Conservation (phyloP, 257 asterid genomes). For the Ligustrum vulgare region DNA sequence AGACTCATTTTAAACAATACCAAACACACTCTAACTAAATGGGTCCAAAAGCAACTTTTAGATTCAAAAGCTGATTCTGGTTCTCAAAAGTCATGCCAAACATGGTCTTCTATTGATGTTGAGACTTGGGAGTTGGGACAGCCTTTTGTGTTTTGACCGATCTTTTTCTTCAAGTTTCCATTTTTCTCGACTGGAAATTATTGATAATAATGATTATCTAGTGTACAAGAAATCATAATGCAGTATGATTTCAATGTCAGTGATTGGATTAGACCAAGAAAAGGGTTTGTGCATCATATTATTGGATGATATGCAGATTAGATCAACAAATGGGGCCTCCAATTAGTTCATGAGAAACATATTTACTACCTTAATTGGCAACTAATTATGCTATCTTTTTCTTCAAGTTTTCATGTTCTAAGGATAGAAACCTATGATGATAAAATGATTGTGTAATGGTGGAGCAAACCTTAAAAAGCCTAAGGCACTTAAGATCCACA, state of each 20-base stretch:
- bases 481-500: too few relatives aligned
- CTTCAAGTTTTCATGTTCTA: neutral
- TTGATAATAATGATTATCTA: neutral
- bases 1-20: too few relatives aligned
- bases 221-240: neutral
- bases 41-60: too few relatives aligned
- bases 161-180: constrained; percentile 23
- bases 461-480: neutral
- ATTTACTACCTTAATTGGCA: neutral
- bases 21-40: too few relatives aligned
- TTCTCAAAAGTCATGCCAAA: too few relatives aligned
- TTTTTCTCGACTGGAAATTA: neutral
- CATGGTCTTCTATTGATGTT: neutral
- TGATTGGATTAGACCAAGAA: neutral
- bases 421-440: neutral
- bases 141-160: neutral
- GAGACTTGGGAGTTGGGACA: too few relatives aligned
- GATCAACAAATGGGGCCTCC: neutral
- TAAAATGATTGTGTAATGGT: neutral
- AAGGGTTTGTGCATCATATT: neutral
- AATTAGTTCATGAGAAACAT: neutral
- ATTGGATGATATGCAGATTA: neutral
- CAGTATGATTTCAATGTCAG: neutral
- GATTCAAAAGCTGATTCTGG: too few relatives aligned
- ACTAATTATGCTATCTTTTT: neutral